Evolutionary conservation across 2,329 filamentous ascomycete genomes (phyloP).

Genomic region (Scedosporium minutisporum): DNA sequence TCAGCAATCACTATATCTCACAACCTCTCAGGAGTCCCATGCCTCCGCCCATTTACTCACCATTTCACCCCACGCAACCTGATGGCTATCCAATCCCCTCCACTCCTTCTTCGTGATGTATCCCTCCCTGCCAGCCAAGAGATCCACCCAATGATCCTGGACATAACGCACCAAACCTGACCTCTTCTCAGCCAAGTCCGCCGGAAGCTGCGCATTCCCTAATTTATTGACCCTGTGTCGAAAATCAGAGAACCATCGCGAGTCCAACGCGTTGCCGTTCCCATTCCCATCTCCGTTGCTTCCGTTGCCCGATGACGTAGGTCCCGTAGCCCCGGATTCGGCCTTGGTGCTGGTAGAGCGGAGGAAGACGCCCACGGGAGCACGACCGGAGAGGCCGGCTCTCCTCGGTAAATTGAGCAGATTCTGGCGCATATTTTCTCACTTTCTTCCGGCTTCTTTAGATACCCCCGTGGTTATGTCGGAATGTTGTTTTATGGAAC

Average conservation of each 20-base stretch:
- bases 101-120: constrained; percentile 53
- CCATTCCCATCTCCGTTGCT: not conserved
- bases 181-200: not conserved
- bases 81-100: constrained; percentile 53
- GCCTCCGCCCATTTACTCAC: constrained; percentile 35
- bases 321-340: no score
- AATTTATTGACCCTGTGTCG: constrained; percentile 13
- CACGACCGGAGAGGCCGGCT: no score
- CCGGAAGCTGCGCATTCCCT: not conserved
- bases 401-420: no score
- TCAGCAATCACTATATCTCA: no score
- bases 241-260: constrained; percentile 20
- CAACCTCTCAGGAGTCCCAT: not conserved
- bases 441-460: no score
- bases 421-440: no score
- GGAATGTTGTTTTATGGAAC: no score
- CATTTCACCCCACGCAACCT: constrained; percentile 80
- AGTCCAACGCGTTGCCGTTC: constrained; percentile 8
- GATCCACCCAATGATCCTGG: constrained; percentile 53
- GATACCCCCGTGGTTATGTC: no score
- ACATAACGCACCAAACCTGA: constrained; percentile 7
- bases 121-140: constrained; percentile 66
- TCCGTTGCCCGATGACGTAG: not conserved
- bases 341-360: no score
- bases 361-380: no score